Evolutionary conservation across 2,329 filamentous ascomycete species (phyloP), one percentile per base, ranked within the genome.

Genomic region (Rutstroemia sp.): DNA sequence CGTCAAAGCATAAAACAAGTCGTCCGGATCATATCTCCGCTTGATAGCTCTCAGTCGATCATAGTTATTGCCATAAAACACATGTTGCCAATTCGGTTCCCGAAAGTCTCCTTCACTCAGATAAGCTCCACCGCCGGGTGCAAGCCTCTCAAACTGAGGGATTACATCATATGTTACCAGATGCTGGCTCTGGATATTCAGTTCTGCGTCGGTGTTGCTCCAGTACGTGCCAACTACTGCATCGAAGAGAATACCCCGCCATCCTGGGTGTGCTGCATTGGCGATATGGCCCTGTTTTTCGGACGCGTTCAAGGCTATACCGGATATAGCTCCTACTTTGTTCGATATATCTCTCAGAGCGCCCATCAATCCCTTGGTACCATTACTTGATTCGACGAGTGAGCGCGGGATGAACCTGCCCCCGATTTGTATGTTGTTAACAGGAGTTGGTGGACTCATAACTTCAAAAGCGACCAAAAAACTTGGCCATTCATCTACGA

Each of bases 21-120:
- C 63, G 1, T 68, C 44, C 2, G 73, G 68, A 58, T 80, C 79
- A 59, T 75, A 80, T 62, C 72, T 74, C 37, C 68, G 62, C 73
- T 83, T 82, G 38, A 81, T 68, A 1, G 50, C 34, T 12, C 70
- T 55, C 14, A 80, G 61, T n/a, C 60, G 58, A 1, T 63, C 55
- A 54, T 78, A 79, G 55, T 77, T 76, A 2, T 17, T 51, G 1
- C 76, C 76, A 58, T 72, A 78, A 61, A 77, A 77, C 4, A 30
- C 52, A 25, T 58, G 54, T 39, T 60, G 57, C 37, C 51, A 59
- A 25, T 50, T 41, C 1, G 54, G 54, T 45, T 57, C 42, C 16
- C 44, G 48, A 19, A 50, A 45, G 41, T 59, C 54, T n/a, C 44
- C 48, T 48, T 59, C 57, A 6, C 50, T 51, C 2, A 57, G 41